Percentiles rank a stretch among this genome's conserved stretches.
These are phyloP conservation scores for Debaryomyces nepalensis DNA, from an alignment of 1,139 yeast species.

Conservation along the genomic window DNA sequence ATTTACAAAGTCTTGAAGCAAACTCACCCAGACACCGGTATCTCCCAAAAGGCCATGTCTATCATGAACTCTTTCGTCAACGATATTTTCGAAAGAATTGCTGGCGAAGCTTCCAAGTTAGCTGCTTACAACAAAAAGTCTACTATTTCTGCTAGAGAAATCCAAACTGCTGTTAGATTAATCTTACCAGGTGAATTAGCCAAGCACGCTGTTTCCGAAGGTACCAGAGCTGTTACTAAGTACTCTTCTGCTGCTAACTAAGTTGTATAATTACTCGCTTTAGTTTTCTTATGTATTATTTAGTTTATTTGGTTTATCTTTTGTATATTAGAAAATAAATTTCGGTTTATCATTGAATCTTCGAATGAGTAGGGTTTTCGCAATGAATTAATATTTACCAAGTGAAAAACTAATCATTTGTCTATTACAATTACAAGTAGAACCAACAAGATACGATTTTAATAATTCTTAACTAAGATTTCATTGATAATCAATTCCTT, in stretches of 20 bases:
- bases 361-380: no score
- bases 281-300: slow-evolving; percentile 16
- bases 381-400: no score
- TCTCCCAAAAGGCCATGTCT: slow-evolving; percentile 98
- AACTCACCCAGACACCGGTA: slow-evolving; percentile 99
- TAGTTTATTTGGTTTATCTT: slow-evolving; percentile 14
- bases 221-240: slow-evolving; percentile 99
- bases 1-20: slow-evolving; percentile 98
- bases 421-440: no score
- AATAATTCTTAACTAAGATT: no score
- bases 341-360: slow-evolving; percentile 13
- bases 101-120: slow-evolving; percentile 97
- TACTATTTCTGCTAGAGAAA: slow-evolving; percentile 98
- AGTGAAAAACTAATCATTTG: no score
- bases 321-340: slow-evolving; percentile 16
- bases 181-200: slow-evolving; percentile 99
- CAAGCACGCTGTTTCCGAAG: slow-evolving; percentile 98
- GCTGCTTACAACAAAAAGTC: slow-evolving; percentile 99
- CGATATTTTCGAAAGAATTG: slow-evolving; percentile 94
- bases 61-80: slow-evolving; percentile 98
- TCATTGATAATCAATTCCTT: no score
- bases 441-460: no score
- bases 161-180: slow-evolving; percentile 98
- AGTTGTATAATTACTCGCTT: slow-evolving; percentile 16
- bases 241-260: slow-evolving; percentile 83